A percentile compares a stretch with the other conserved stretches of the same genome.
Conservation (phyloP, 148 eudicot genomes). For the Diospyros lotus region DNA sequence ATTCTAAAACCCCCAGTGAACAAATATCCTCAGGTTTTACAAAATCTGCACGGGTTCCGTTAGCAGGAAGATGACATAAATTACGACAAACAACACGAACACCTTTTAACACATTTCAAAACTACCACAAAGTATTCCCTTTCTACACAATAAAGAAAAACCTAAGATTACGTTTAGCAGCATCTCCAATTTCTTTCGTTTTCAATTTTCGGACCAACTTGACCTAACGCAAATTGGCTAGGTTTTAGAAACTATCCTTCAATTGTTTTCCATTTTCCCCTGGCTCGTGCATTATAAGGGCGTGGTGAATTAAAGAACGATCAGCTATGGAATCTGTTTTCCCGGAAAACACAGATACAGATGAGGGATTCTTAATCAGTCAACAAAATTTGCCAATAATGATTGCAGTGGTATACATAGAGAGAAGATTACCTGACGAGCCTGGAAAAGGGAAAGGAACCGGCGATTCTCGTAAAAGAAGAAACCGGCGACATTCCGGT, state of each 20-base stretch:
- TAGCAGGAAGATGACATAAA: neutral
- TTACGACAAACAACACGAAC: neutral
- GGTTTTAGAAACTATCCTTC: no score
- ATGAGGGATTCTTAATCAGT: neutral
- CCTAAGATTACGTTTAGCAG: no score
- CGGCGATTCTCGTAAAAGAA: constrained; percentile 20
- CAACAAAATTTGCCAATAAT: neutral
- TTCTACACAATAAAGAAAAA: no score
- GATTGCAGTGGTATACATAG: neutral
- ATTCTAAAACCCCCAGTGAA: no score
- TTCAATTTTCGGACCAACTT: no score
- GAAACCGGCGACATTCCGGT: constrained; percentile 2
- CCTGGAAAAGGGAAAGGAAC: constrained; percentile 55
- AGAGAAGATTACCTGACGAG: constrained; percentile 51
- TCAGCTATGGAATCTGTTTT: no score
- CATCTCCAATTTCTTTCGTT: no score
- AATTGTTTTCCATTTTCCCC: no score
- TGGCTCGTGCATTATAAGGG: no score
- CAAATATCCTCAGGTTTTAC: neutral
- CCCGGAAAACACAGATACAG: neutral
- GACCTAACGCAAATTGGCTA: no score
- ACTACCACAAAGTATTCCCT: neutral
- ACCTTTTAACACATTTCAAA: neutral
- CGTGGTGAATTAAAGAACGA: no score
- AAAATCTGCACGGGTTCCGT: neutral